A percentile compares a stretch with the other conserved stretches of the same genome.
Conservation (phyloP, 2,329 filamentous ascomycete species). For the Arthrobotrys megalospora region DNA sequence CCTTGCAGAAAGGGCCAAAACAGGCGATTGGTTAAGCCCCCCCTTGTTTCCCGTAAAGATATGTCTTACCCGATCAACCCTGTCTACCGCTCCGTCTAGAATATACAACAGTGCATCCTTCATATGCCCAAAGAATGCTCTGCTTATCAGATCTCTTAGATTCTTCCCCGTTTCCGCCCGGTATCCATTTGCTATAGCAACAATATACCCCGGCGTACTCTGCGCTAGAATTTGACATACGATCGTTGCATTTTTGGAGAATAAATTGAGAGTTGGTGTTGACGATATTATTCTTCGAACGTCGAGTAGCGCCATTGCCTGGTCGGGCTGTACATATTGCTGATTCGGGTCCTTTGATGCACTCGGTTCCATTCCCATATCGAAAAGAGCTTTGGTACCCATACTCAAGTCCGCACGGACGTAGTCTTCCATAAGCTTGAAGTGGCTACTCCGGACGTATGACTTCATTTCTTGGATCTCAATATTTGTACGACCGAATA, state of each 20-base stretch:
- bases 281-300: slow-evolving; percentile 43
- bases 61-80: slow-evolving; percentile 53
- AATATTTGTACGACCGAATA: slow-evolving; percentile 86
- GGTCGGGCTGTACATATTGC: not conserved
- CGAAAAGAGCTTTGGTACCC: slow-evolving; percentile 88
- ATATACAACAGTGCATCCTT: slow-evolving; percentile 84
- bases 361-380: slow-evolving; percentile 85
- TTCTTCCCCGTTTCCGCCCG: slow-evolving; percentile 78
- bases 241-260: slow-evolving; percentile 77
- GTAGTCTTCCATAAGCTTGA: slow-evolving; percentile 77
- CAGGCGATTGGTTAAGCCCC: not conserved
- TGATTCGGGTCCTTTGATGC: slow-evolving; percentile 69
- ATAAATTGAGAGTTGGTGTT: slow-evolving; percentile 47
- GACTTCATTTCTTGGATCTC: slow-evolving; percentile 89
- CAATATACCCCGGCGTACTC: slow-evolving; percentile 85
- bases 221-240: slow-evolving; percentile 84
- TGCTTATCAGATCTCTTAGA: slow-evolving; percentile 81
- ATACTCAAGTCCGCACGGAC: slow-evolving; percentile 84
- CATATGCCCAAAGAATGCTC: slow-evolving; percentile 94
- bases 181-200: slow-evolving; percentile 84
- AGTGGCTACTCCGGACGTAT: slow-evolving; percentile 79
- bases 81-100: slow-evolving; percentile 82
- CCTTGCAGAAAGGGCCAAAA: not conserved
- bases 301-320: slow-evolving; percentile 12
- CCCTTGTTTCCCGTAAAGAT: not conserved